Evolutionary conservation across 2,329 filamentous ascomycete species (phyloP).

Genomic region (Colletotrichum tofieldiae): DNA sequence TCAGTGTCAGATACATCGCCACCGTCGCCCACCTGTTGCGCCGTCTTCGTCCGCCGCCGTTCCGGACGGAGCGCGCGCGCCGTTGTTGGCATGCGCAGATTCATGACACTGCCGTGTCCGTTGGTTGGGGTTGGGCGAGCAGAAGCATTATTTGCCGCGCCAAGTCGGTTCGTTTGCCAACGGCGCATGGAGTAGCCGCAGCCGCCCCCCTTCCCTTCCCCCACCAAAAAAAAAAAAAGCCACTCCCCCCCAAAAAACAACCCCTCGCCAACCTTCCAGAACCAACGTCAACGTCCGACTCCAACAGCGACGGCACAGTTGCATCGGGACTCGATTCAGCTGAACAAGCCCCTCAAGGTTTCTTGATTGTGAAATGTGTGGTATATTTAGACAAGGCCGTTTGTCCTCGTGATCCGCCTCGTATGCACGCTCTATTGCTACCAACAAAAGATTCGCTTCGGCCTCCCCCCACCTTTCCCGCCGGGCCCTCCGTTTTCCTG

Average conservation of each 20-base stretch:
- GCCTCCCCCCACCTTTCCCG: not conserved
- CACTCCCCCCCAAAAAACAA: not conserved
- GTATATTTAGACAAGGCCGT: slow-evolving; percentile 31
- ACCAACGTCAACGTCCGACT: not conserved
- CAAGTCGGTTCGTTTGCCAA: not conserved
- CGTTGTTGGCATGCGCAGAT: not conserved
- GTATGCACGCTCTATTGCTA: slow-evolving; percentile 6
- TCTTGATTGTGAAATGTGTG: slow-evolving; percentile 2
- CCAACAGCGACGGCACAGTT: not conserved
- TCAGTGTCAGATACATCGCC: slow-evolving; percentile 7
- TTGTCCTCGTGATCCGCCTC: slow-evolving; percentile 29
- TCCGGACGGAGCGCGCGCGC: not conserved
- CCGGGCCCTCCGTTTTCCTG: not conserved
- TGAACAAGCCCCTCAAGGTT: not conserved
- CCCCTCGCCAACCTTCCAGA: not conserved
- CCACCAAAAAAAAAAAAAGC: not conserved
- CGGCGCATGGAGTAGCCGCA: not conserved
- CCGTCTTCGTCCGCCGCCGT: not conserved
- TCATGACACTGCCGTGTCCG: not conserved
- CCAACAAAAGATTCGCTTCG: not conserved
- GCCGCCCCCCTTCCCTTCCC: not conserved
- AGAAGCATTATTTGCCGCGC: not conserved
- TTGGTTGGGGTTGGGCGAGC: not conserved
- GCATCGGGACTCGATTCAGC: not conserved
- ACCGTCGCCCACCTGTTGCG: not conserved